Conservation (phyloP, 1,139 yeast genomes). For the Pichia sp. region DNA sequence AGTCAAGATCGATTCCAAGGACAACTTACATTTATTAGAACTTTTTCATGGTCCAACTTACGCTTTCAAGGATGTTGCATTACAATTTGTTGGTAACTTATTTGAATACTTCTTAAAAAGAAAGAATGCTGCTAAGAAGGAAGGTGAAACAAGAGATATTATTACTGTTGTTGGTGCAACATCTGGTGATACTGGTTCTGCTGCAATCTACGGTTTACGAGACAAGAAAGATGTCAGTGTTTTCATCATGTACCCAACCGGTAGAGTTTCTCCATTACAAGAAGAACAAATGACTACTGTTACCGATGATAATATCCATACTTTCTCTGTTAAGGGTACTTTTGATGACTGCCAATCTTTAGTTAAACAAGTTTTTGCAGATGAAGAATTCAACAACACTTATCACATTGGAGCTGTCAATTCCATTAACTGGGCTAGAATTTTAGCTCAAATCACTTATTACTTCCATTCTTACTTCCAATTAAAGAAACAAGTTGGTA, state of each 20-base stretch:
- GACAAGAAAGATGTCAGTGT: slow-evolving; percentile 96
- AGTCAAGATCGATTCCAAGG: slow-evolving; percentile 44
- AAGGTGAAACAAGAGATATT: slow-evolving; percentile 56
- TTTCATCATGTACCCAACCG: slow-evolving; percentile 92
- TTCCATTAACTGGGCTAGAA: slow-evolving; percentile 98
- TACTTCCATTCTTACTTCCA: slow-evolving; percentile 89
- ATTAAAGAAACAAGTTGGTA: slow-evolving; percentile 41
- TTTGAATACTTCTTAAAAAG: slow-evolving; percentile 86
- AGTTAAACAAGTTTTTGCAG: slow-evolving; percentile 90
- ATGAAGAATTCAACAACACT: slow-evolving; percentile 74
- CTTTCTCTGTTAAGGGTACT: slow-evolving; percentile 89
- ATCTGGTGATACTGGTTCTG: slow-evolving; percentile 98
- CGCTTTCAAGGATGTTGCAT: slow-evolving; percentile 97
- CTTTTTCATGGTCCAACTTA: slow-evolving; percentile 98
- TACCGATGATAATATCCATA: slow-evolving; percentile 88
- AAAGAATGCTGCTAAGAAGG: slow-evolving; percentile 57
- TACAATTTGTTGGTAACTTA: slow-evolving; percentile 94
- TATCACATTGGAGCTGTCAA: slow-evolving; percentile 97
- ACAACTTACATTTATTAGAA: slow-evolving; percentile 69
- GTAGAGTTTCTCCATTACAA: slow-evolving; percentile 95
- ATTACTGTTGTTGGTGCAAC: slow-evolving; percentile 98
- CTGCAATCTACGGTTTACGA: slow-evolving; percentile 95
- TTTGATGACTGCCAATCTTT: slow-evolving; percentile 98
- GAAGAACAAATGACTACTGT: slow-evolving; percentile 99
- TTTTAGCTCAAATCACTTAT: slow-evolving; percentile 93